Evolutionary conservation across 2,329 filamentous ascomycete genomes (phyloP).

Genomic region (Epicoccum nigrum): DNA sequence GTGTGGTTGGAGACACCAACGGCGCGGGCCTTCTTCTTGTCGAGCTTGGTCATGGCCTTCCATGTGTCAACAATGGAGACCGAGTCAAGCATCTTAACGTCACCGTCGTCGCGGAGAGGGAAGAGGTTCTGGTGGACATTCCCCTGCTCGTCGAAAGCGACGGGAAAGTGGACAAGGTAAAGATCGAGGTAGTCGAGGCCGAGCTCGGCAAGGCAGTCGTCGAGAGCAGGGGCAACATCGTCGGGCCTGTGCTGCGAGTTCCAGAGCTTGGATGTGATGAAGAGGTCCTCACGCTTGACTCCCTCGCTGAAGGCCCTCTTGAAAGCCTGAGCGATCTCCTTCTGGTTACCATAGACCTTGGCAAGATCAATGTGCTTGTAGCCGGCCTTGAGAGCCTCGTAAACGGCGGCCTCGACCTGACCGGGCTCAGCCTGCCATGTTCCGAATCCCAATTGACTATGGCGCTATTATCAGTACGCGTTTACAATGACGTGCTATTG

Average conservation of each 20-base stretch:
- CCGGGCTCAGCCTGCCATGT: slow-evolving; percentile 42
- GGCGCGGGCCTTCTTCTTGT: slow-evolving; percentile 43
- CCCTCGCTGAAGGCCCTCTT: slow-evolving; percentile 47
- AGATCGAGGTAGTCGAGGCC: slow-evolving; percentile 86
- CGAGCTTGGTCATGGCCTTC: slow-evolving; percentile 49
- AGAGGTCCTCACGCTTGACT: slow-evolving; percentile 54
- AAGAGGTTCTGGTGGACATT: slow-evolving; percentile 40
- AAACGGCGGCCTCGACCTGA: slow-evolving; percentile 51
- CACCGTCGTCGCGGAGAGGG: slow-evolving; percentile 24
- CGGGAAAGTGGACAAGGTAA: slow-evolving; percentile 76
- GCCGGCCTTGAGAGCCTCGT: slow-evolving; percentile 40
- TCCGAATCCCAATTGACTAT: slow-evolving; percentile 58
- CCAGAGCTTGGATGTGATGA: slow-evolving; percentile 79
- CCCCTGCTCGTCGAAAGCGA: slow-evolving; percentile 56
- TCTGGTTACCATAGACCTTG: slow-evolving; percentile 42
- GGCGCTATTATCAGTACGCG: slow-evolving; percentile 62
- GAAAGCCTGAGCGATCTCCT: slow-evolving; percentile 35
- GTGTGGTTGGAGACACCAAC: slow-evolving; percentile 41
- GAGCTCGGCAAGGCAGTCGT: slow-evolving; percentile 75
- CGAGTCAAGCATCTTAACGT: slow-evolving; percentile 51
- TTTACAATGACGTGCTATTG: slow-evolving; percentile 67
- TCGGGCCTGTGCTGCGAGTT: slow-evolving; percentile 78
- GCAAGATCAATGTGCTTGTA: slow-evolving; percentile 41
- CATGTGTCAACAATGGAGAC: slow-evolving; percentile 59
- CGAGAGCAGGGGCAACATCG: slow-evolving; percentile 75